A percentile compares a stretch with the other conserved stretches of the same genome.
Evolutionary conservation across 1,284 basidiomycete species (phyloP).

Genomic region (Earliella scabrosa): DNA sequence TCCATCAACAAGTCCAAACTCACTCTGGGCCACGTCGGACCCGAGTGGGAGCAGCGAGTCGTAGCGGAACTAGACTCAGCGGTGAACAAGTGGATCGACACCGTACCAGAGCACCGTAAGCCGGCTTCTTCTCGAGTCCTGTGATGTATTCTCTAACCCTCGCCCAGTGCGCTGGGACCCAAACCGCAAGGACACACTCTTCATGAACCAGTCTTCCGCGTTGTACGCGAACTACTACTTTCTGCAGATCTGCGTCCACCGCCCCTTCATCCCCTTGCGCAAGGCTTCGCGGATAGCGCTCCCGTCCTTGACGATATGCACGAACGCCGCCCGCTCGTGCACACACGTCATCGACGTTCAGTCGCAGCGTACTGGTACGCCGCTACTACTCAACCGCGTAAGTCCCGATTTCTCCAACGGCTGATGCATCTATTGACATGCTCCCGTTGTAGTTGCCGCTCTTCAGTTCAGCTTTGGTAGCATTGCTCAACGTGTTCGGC

Average conservation of each 20-base stretch:
- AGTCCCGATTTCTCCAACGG: no score
- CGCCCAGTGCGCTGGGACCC: constrained; percentile 60
- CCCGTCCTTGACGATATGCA: constrained; percentile 13
- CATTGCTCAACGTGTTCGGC: constrained; percentile 79
- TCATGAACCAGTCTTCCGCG: constrained; percentile 57
- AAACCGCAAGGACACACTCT: constrained; percentile 43
- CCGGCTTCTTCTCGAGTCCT: not conserved
- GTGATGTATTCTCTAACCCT: not conserved
- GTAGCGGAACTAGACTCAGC: constrained; percentile 63
- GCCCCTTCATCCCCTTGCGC: constrained; percentile 60
- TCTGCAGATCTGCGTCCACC: constrained; percentile 59
- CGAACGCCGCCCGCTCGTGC: constrained; percentile 12
- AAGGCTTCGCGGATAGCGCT: constrained; percentile 3
- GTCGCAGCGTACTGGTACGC: constrained; percentile 29
- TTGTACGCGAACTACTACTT: constrained; percentile 62
- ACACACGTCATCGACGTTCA: constrained; percentile 28
- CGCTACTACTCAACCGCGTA: constrained; percentile 13
- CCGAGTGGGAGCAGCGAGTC: constrained; percentile 55
- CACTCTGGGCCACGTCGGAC: constrained; percentile 48
- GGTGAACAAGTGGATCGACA: constrained; percentile 66
- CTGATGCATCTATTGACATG: no score
- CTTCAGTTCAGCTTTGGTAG: constrained; percentile 68
- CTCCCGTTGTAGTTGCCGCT: constrained; percentile 39
- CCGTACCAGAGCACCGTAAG: constrained; percentile 54
- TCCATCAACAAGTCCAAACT: constrained; percentile 59